A percentile compares a stretch with the other conserved stretches of the same genome.
These are phyloP conservation scores for Fusarium staphyleae DNA, from an alignment of 2,329 filamentous ascomycete genomes.

Conservation along the genomic window DNA sequence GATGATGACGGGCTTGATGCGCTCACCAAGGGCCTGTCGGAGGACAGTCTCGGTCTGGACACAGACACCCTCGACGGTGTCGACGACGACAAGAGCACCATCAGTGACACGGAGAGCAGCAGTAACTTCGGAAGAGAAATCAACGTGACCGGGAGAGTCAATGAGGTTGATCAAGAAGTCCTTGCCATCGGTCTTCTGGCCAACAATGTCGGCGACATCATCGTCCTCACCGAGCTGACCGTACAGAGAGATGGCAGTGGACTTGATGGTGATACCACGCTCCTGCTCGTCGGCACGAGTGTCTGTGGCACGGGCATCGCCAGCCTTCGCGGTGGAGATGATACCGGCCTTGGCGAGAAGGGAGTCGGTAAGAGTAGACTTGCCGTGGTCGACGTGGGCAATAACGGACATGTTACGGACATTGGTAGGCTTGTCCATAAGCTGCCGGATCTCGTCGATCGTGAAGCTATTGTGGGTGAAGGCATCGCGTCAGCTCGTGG, in stretches of 20 bases:
- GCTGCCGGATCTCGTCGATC: constrained; percentile 84
- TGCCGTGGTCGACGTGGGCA: constrained; percentile 99
- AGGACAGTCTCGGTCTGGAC: constrained; percentile 99
- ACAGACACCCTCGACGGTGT: constrained; percentile 99
- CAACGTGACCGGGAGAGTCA: constrained; percentile 99
- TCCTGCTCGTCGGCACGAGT: constrained; percentile 98
- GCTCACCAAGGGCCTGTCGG: constrained; percentile 98
- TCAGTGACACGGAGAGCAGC: constrained; percentile 99
- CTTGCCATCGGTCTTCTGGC: constrained; percentile 85
- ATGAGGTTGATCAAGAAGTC: constrained; percentile 99
- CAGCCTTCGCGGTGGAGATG: constrained; percentile 96
- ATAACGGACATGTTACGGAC: constrained; percentile 99
- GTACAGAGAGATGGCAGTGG: constrained; percentile 98
- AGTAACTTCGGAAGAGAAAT: constrained; percentile 99
- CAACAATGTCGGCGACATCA: constrained; percentile 92
- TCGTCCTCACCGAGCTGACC: constrained; percentile 80
- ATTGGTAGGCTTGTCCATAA: constrained; percentile 82
- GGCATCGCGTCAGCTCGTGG: constrained; percentile 57
- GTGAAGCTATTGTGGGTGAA: constrained; percentile 78
- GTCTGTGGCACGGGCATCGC: constrained; percentile 94
- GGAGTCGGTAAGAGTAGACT: constrained; percentile 99
- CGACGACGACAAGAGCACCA: constrained; percentile 98
- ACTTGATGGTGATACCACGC: constrained; percentile 99
- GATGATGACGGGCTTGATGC: constrained; percentile 99
- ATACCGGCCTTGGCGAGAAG: constrained; percentile 99